These are phyloP conservation scores for Magnolia kwangsiensis DNA, from an alignment of 164 flowering plant genomes.

Conservation along the genomic window DNA sequence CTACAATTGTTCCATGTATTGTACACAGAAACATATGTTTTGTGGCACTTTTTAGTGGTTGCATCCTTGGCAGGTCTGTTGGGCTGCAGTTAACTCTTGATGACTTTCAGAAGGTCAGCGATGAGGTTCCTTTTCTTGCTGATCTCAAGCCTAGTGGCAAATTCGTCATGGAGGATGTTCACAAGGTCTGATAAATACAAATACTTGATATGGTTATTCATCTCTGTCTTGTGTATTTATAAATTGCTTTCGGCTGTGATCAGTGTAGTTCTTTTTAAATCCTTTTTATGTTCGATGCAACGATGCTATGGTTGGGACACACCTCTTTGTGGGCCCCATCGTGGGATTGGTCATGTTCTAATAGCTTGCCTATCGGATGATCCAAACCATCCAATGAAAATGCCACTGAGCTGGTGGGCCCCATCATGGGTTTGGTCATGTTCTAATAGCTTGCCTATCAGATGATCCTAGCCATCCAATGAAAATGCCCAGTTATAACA, in stretches of 20 bases:
- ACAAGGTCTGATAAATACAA: constrained; percentile 52
- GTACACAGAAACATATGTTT: not conserved
- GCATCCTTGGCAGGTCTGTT: constrained; percentile 70
- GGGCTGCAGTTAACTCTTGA: constrained; percentile 79
- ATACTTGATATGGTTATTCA: not conserved
- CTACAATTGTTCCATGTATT: not conserved
- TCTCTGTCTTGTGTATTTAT: not conserved
- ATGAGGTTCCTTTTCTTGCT: constrained; percentile 84
- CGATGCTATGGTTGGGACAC: too few relatives aligned
- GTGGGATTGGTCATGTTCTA: too few relatives aligned
- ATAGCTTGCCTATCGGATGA: too few relatives aligned
- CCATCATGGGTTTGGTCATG: too few relatives aligned
- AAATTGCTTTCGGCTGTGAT: not conserved
- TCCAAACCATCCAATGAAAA: too few relatives aligned
- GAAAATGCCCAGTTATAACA: too few relatives aligned
- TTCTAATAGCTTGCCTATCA: too few relatives aligned
- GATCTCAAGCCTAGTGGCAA: constrained; percentile 99
- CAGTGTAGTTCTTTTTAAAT: too few relatives aligned
- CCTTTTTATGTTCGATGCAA: too few relatives aligned
- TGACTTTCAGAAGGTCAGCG: constrained; percentile 97
- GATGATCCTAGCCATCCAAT: too few relatives aligned
- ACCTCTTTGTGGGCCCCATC: too few relatives aligned
- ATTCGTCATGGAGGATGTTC: constrained; percentile 96
- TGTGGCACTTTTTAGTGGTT: constrained; percentile 14
- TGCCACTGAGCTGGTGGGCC: too few relatives aligned